Conservation (phyloP, 1,284 basidiomycete genomes). For the Leccinum pachyderme region DNA sequence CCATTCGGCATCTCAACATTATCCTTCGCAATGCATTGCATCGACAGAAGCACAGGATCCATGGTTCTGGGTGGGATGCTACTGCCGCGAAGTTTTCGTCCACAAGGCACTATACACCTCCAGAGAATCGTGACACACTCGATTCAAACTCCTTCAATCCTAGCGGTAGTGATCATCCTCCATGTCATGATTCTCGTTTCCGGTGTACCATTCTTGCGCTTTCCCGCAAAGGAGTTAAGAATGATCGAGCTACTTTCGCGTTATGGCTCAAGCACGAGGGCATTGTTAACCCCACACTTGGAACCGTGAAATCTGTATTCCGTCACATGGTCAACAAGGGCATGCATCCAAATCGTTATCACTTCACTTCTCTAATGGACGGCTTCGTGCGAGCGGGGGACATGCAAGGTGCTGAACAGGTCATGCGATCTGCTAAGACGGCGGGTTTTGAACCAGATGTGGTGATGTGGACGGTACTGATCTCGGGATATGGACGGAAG, state of each 20-base stretch:
- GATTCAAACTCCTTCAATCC: constrained; percentile 44
- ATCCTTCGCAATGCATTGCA: constrained; percentile 50
- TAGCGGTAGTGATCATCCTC: constrained; percentile 42
- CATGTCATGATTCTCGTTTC: constrained; percentile 38
- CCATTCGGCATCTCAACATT: constrained; percentile 48
- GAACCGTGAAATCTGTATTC: constrained; percentile 51
- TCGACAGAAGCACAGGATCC: constrained; percentile 43
- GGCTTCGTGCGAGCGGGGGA: constrained; percentile 57
- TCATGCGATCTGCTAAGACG: constrained; percentile 49
- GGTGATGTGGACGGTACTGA: constrained; percentile 71
- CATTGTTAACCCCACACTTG: constrained; percentile 48
- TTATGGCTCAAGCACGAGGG: constrained; percentile 63
- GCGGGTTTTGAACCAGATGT: constrained; percentile 54
- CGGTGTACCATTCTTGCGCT: constrained; percentile 49
- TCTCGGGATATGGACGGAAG: constrained; percentile 59
- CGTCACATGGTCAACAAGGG: constrained; percentile 58
- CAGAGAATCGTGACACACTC: constrained; percentile 27
- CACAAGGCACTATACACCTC: constrained; percentile 22
- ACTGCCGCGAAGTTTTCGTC: constrained; percentile 40
- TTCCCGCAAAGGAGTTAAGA: constrained; percentile 43
- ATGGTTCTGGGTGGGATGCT: constrained; percentile 52
- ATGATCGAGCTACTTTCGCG: constrained; percentile 54
- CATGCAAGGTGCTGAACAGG: constrained; percentile 47
- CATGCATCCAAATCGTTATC: constrained; percentile 63
- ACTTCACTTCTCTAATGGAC: constrained; percentile 69